Evolutionary conservation across 129 eudicot genomes (phyloP).

Genomic region (Kitagawia praeruptora): DNA sequence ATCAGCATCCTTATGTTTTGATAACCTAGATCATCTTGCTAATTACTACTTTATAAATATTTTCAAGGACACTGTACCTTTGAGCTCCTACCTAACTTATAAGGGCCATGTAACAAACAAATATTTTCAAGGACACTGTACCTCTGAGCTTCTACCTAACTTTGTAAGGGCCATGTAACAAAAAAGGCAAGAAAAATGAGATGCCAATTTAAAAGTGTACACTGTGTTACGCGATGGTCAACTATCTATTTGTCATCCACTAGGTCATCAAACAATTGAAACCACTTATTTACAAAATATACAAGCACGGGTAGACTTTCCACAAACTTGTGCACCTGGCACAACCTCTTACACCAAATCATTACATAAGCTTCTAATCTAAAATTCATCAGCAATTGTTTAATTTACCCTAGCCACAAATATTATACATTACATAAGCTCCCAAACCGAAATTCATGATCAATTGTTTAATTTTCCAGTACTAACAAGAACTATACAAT

Average conservation of each 20-base stretch:
- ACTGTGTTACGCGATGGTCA: not conserved
- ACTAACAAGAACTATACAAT: not conserved
- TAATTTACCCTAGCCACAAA: not conserved
- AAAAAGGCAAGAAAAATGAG: not conserved
- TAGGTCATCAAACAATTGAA: not conserved
- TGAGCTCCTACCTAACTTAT: not conserved
- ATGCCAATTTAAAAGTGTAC: too few species aligned
- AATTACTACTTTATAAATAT: not conserved
- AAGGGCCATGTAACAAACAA: not conserved
- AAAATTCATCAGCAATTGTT: not conserved
- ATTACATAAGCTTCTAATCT: not conserved
- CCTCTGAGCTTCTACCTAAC: not conserved
- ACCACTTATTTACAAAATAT: too few species aligned
- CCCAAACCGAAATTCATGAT: not conserved
- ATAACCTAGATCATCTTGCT: not conserved
- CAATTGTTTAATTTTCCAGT: not conserved
- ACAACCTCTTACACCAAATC: not conserved
- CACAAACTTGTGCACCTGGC: not conserved
- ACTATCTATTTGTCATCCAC: not conserved
- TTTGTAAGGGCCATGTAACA: not conserved
- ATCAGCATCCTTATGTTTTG: not conserved
- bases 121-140: not conserved
- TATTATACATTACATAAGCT: too few species aligned
- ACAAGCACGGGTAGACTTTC: not conserved
- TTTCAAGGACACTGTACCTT: not conserved